Percentiles rank a stretch among this genome's conserved stretches.
phyloP scores from a whole-genome alignment of 768 basidiomycete genomes.

The Tylopilus intermedius region DNA sequence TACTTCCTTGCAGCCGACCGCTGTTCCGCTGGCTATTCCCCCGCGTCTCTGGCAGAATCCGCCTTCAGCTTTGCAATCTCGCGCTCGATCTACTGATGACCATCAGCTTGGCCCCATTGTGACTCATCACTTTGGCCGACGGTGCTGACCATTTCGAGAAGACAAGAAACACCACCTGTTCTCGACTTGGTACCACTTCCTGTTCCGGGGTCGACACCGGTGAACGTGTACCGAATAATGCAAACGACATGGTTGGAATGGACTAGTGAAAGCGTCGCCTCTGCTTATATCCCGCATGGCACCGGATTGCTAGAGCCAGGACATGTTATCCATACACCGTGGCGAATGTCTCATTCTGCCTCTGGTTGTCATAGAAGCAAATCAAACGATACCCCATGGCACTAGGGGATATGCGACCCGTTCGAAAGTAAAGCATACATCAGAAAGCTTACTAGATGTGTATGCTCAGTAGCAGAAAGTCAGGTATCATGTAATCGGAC shows the following conservation, averaged over 20 bases:
- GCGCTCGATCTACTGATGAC: conserved; percentile 15
- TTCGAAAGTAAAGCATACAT: background rate
- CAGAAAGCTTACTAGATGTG: background rate
- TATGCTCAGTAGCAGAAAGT: background rate
- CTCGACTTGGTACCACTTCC: conserved; percentile 2
- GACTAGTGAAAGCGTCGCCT: background rate
- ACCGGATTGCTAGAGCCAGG: background rate
- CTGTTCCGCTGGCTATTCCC: conserved; percentile 19
- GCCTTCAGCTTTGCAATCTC: conserved; percentile 19
- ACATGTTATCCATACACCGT: background rate
- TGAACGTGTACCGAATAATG: background rate
- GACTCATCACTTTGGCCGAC: too few relatives aligned
- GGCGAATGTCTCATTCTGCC: background rate
- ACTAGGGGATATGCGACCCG: too few relatives aligned
- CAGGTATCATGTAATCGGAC: background rate
- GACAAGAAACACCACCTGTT: conserved; percentile 8
- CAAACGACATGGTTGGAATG: conserved; percentile 2
- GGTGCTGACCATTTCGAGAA: background rate
- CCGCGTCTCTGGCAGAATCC: conserved; percentile 21
- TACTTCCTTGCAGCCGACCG: conserved; percentile 2
- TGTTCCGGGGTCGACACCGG: background rate
- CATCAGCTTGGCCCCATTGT: background rate
- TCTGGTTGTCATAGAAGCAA: background rate
- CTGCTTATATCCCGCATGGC: conserved; percentile 5
- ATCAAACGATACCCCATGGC: background rate